These are phyloP conservation scores for Hanseniaspora valbyensis DNA, from an alignment of 805 yeast genomes.

Conservation along the genomic window DNA sequence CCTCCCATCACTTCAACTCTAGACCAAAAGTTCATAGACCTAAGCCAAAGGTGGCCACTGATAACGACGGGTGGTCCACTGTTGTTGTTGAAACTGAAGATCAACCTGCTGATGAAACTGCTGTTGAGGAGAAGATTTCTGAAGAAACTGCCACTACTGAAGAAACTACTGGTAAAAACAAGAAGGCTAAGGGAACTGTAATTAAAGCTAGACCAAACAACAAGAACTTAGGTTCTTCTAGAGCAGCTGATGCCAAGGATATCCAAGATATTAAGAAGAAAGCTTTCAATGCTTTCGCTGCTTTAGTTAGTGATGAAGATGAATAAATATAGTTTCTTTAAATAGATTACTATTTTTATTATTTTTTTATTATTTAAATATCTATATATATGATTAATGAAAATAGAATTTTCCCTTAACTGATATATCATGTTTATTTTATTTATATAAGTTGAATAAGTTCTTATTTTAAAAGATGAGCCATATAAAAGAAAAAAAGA, in stretches of 20 bases:
- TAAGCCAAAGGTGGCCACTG: conserved; percentile 42
- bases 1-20: conserved; percentile 37
- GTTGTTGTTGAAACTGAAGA: conserved; percentile 34
- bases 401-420: no score
- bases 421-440: no score
- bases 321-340: conserved; percentile 32
- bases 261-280: conserved; percentile 56
- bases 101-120: not conserved
- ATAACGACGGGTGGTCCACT: conserved; percentile 79
- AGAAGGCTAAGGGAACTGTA: conserved; percentile 34
- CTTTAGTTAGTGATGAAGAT: conserved; percentile 50
- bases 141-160: not conserved
- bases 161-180: conserved; percentile 30
- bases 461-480: no score
- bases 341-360: not conserved
- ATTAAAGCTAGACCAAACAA: conserved; percentile 57
- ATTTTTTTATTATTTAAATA: not conserved
- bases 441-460: no score
- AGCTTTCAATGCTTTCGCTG: conserved; percentile 72
- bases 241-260: conserved; percentile 64
- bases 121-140: conserved; percentile 20
- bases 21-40: conserved; percentile 51
- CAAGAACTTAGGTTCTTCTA: conserved; percentile 62
- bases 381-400: no score
- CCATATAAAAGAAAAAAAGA: no score